These are phyloP conservation scores for Rosa multiflora DNA, from an alignment of 306 rosid species.

Conservation along the genomic window DNA sequence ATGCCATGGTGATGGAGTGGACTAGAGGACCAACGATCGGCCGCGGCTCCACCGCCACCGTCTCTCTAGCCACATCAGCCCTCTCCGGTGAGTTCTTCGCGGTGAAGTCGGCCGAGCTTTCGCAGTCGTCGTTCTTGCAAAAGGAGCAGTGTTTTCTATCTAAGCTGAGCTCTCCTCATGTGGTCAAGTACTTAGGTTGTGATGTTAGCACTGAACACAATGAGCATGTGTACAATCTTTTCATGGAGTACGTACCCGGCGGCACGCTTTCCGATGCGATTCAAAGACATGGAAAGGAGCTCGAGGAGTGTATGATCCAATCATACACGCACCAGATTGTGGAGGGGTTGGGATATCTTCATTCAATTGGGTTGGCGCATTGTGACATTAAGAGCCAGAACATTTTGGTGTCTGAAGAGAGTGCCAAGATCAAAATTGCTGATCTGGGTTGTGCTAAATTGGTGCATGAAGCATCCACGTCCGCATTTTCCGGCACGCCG, in stretches of 20 bases:
- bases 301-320: constrained; percentile 35
- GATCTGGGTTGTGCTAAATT: constrained; percentile 58
- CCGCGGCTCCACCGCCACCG: constrained; percentile 51
- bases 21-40: constrained; percentile 43
- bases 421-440: constrained; percentile 35
- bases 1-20: constrained; percentile 50
- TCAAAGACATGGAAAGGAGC: constrained; percentile 24
- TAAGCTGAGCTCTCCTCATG: constrained; percentile 28
- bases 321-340: constrained; percentile 42
- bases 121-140: constrained; percentile 26
- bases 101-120: constrained; percentile 42
- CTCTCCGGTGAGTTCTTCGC: constrained; percentile 34
- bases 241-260: constrained; percentile 45
- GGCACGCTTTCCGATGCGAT: constrained; percentile 48
- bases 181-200: constrained; percentile 41
- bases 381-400: constrained; percentile 60
- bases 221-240: constrained; percentile 33
- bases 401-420: constrained; percentile 32
- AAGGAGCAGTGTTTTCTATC: constrained; percentile 43
- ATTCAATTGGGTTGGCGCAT: constrained; percentile 39
- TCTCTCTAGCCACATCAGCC: constrained; percentile 29
- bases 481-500: constrained; percentile 48
- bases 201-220: constrained; percentile 21
- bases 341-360: constrained; percentile 49
- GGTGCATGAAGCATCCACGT: constrained; percentile 2